These are phyloP conservation scores for Microdochium bolleyi DNA, from an alignment of 2,329 filamentous ascomycete species.

Conservation along the genomic window DNA sequence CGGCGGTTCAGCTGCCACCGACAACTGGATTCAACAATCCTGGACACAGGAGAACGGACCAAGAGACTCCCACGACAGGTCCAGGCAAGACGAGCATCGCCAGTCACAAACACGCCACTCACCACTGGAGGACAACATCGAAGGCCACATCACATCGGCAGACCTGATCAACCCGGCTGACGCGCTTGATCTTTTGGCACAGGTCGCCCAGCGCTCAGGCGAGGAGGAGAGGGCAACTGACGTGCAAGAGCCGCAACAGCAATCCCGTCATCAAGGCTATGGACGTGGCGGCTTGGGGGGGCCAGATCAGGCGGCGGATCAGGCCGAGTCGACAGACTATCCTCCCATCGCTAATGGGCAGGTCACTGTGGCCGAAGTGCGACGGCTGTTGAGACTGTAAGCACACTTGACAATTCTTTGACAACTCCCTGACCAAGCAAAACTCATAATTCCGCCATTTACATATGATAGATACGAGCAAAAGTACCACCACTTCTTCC, in stretches of 20 bases:
- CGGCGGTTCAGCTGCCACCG: background rate
- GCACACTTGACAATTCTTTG: no score
- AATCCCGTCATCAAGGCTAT: background rate
- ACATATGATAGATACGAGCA: conserved; percentile 59
- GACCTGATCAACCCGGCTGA: conserved; percentile 33
- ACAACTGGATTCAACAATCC: background rate
- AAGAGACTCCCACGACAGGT: no score
- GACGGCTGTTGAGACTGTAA: conserved; percentile 9
- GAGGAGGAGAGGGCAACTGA: conserved; percentile 13
- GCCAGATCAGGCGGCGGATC: background rate
- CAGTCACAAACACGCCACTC: background rate
- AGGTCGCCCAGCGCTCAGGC: conserved; percentile 23
- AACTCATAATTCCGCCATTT: background rate
- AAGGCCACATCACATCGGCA: conserved; percentile 29
- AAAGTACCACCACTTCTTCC: conserved; percentile 63
- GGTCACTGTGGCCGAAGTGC: conserved; percentile 16
- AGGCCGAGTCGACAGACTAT: conserved; percentile 11
- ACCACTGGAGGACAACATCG: conserved; percentile 14
- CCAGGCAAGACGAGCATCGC: background rate
- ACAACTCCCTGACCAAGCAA: background rate
- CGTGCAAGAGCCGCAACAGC: conserved; percentile 5
- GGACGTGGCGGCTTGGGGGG: background rate
- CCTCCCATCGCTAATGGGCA: conserved; percentile 22
- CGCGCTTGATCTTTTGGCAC: conserved; percentile 29
- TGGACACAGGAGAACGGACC: background rate